These are phyloP conservation scores for Ascochyta fabae DNA, from an alignment of 2,329 filamentous ascomycete genomes.

Conservation along the genomic window DNA sequence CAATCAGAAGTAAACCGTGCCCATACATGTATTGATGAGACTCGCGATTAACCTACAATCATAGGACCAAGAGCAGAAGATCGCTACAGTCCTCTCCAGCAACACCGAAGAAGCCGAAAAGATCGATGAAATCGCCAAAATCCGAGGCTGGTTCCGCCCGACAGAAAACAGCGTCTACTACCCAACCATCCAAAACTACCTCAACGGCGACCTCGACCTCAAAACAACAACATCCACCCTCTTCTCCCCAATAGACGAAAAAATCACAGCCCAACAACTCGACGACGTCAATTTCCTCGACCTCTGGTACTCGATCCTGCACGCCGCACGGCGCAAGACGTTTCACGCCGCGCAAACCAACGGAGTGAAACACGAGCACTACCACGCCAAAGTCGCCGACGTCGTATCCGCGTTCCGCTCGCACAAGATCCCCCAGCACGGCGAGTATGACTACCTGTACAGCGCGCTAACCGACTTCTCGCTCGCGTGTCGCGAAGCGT, in stretches of 20 bases:
- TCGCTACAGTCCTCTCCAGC: constrained; percentile 27
- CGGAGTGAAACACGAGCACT: background rate
- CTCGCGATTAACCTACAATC: constrained; percentile 3
- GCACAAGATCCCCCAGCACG: constrained; percentile 27
- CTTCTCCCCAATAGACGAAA: constrained; percentile 35
- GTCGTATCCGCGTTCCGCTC: constrained; percentile 35
- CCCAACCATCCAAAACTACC: constrained; percentile 32
- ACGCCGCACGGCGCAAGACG: constrained; percentile 35
- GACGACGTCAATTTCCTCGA: constrained; percentile 32
- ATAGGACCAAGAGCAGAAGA: constrained; percentile 28
- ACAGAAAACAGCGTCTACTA: constrained; percentile 32
- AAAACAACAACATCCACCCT: constrained; percentile 25
- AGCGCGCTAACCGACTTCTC: constrained; percentile 28
- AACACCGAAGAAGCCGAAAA: constrained; percentile 21
- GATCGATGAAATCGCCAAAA: constrained; percentile 41
- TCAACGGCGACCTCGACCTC: constrained; percentile 24
- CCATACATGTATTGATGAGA: background rate
- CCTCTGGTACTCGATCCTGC: constrained; percentile 42
- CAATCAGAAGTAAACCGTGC: background rate
- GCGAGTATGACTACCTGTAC: constrained; percentile 31
- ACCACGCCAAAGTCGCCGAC: constrained; percentile 28
- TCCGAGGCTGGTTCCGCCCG: constrained; percentile 41
- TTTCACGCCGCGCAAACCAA: constrained; percentile 15
- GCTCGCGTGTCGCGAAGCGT: constrained; percentile 36
- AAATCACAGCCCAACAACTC: constrained; percentile 23